Conservation (phyloP, 1,284 basidiomycete species). For the Heliocybe sulcata region DNA sequence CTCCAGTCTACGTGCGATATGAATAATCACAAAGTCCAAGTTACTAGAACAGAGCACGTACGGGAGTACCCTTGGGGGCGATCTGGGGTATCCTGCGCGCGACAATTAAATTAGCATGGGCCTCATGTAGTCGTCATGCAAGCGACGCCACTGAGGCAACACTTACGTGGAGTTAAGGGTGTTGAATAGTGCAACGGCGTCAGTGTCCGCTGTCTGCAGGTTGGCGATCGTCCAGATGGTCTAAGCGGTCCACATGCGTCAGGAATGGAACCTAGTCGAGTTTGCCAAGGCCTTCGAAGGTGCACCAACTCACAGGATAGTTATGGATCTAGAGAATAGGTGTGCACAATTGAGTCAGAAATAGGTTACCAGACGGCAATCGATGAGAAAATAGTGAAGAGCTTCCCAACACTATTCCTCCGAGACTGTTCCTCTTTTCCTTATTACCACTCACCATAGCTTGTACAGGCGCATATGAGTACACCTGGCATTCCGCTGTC, state of each 20-base stretch:
- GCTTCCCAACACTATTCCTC: neutral
- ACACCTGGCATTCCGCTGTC: neutral
- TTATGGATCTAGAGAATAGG: neutral
- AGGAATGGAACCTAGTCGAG: neutral
- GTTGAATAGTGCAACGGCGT: neutral
- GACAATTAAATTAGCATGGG: conserved; percentile 20
- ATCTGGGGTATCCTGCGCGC: conserved; percentile 7
- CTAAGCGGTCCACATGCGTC: neutral
- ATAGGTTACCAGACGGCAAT: neutral
- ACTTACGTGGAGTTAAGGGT: conserved; percentile 18
- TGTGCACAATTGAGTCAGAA: neutral
- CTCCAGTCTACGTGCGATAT: conserved; percentile 15
- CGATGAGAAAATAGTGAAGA: neutral
- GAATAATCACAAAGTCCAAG: neutral
- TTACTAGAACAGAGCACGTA: neutral
- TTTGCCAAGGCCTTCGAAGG: neutral
- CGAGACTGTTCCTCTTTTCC: neutral
- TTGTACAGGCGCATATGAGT: neutral
- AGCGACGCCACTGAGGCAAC: conserved; percentile 29
- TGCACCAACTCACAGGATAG: neutral
- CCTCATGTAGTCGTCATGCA: conserved; percentile 24
- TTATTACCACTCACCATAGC: neutral
- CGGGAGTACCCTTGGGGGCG: conserved; percentile 9
- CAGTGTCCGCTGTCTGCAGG: conserved; percentile 23
- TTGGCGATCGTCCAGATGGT: conserved; percentile 23